Evolutionary conservation across 371 early-diverging fungal species (phyloP).

Genomic region (Circinella minor): DNA sequence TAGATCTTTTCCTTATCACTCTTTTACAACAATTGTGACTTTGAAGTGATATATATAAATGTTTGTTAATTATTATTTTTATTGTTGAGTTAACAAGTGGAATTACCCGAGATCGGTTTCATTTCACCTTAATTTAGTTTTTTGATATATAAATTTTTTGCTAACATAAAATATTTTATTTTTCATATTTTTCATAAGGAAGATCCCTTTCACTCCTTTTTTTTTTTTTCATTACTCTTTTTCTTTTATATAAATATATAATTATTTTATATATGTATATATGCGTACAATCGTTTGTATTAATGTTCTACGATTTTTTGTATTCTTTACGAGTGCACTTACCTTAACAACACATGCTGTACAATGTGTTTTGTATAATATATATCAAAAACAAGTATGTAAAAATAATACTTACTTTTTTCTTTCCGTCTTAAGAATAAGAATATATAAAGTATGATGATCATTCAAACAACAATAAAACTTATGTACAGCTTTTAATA

Average conservation of each 20-base stretch:
- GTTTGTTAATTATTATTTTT: neutral
- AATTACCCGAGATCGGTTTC: slow-evolving; percentile 9
- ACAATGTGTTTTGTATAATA: slow-evolving; percentile 34
- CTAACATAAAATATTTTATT: neutral
- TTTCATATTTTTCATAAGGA: neutral
- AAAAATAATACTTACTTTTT: too few species aligned
- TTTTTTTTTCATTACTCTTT: neutral
- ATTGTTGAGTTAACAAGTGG: neutral
- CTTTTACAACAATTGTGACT: too few species aligned
- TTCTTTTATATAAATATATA: too few species aligned
- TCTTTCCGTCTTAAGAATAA: too few species aligned
- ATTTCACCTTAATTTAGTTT: slow-evolving; percentile 2
- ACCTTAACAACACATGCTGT: slow-evolving; percentile 25
- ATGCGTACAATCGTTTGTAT: slow-evolving; percentile 16
- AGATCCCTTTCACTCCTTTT: neutral
- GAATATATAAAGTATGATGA: too few species aligned
- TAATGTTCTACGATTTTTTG: slow-evolving; percentile 12
- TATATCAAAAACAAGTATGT: slow-evolving; percentile 34
- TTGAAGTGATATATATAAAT: neutral
- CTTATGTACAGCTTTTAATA: neutral
- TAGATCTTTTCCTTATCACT: too few species aligned
- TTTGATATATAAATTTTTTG: too few species aligned
- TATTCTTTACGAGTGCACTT: slow-evolving; percentile 13
- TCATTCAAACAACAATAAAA: too few species aligned
- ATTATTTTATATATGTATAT: neutral